phyloP scores from a whole-genome alignment of 164 flowering plant genomes.

The Sextonia rubra region DNA sequence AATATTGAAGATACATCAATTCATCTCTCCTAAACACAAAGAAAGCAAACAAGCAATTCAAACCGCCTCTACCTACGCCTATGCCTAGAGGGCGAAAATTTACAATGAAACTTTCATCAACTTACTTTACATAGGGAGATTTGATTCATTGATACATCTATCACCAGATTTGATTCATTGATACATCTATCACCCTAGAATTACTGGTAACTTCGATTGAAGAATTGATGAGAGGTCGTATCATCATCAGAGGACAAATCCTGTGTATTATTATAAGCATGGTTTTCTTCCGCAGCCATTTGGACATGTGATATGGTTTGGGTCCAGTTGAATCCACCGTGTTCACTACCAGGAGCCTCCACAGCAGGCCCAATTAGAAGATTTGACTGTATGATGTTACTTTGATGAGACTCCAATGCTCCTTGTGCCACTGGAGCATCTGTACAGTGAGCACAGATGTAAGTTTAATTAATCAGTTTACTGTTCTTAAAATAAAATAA shows the following conservation, averaged over 20 bases:
- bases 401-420: neutral
- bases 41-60: neutral
- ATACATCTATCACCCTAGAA: too few species aligned
- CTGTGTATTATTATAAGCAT: neutral
- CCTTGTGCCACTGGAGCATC: neutral
- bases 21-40: neutral
- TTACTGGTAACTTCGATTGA: neutral
- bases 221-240: neutral
- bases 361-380: neutral
- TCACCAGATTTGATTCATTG: neutral
- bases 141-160: too few species aligned
- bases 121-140: neutral
- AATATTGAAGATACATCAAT: too few species aligned
- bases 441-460: neutral
- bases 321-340: neutral
- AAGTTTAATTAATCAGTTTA: neutral
- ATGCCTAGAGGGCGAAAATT: constrained; percentile 4
- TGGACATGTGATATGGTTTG: neutral
- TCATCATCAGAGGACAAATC: neutral
- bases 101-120: neutral
- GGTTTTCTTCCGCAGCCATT: neutral
- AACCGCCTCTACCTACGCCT: constrained; percentile 9
- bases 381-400: neutral
- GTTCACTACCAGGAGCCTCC: neutral
- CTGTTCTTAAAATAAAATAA: neutral